Percentiles rank a stretch among this genome's conserved stretches.
Evolutionary conservation across 306 rosid species (phyloP).

Genomic region (Begonia fuchsioides): DNA sequence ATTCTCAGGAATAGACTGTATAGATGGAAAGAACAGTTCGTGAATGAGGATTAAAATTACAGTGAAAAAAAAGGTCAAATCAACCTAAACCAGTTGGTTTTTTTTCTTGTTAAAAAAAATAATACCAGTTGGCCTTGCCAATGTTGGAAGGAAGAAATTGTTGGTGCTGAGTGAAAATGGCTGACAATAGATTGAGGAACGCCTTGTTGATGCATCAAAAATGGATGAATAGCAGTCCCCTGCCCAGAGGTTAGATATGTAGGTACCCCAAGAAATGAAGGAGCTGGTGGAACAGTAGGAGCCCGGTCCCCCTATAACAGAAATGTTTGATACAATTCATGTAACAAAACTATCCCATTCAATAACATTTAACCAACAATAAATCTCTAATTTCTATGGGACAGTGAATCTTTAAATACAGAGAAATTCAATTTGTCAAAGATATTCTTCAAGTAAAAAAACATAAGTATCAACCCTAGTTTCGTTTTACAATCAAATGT

Average conservation of each 20-base stretch:
- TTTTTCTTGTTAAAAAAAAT: background rate
- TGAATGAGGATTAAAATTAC: background rate
- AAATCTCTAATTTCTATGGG: background rate
- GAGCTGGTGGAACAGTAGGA: conserved; percentile 55
- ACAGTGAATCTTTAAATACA: background rate
- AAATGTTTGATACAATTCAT: background rate
- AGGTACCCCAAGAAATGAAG: conserved; percentile 57
- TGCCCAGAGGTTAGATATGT: conserved; percentile 85
- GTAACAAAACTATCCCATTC: background rate
- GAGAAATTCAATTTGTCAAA: background rate
- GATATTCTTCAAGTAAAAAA: background rate
- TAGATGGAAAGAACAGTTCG: conserved; percentile 20
- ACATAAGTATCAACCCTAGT: background rate
- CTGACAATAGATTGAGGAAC: conserved; percentile 75
- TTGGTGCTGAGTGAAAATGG: conserved; percentile 54
- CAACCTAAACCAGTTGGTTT: background rate
- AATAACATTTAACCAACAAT: too few species aligned
- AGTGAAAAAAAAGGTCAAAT: conserved; percentile 3
- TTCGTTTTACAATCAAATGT: too few species aligned
- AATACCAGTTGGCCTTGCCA: conserved; percentile 84
- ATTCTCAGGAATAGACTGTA: conserved; percentile 34
- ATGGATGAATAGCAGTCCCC: conserved; percentile 71
- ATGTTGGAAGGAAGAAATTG: conserved; percentile 68
- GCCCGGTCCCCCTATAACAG: conserved; percentile 40
- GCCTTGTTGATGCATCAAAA: conserved; percentile 74